Percentiles rank a stretch among this genome's conserved stretches.
Evolutionary conservation across 2,329 filamentous ascomycete species (phyloP).

Genomic region (Pseudogymnoascus sp.): DNA sequence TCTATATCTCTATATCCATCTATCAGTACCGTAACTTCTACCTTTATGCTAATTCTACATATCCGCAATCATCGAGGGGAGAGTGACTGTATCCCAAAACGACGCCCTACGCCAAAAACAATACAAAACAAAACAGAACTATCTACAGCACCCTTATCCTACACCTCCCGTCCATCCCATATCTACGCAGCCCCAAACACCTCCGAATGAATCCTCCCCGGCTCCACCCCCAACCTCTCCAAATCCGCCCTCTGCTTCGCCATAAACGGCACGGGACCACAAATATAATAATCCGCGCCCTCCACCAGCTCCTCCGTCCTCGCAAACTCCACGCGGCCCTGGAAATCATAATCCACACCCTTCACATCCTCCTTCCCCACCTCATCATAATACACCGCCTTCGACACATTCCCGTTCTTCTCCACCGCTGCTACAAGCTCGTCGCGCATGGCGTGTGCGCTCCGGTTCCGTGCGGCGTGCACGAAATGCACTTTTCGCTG

Average conservation of each 20-base stretch:
- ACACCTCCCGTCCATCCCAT: neutral
- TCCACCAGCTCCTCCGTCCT: neutral
- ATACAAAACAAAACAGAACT: neutral
- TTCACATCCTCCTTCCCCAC: constrained; percentile 2
- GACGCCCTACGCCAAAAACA: neutral
- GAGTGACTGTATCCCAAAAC: neutral
- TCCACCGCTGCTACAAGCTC: constrained; percentile 31
- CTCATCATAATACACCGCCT: constrained; percentile 7
- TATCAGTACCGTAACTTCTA: neutral
- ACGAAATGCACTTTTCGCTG: constrained; percentile 50
- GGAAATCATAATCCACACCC: constrained; percentile 8
- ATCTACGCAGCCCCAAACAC: constrained; percentile 8
- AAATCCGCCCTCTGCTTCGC: neutral
- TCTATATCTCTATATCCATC: neutral
- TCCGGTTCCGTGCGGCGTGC: constrained; percentile 46
- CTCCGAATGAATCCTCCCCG: constrained; percentile 5
- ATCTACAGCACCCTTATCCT: neutral
- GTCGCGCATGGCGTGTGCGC: constrained; percentile 45
- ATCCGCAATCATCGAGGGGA: neutral
- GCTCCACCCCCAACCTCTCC: neutral
- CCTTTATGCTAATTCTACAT: neutral
- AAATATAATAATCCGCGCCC: constrained; percentile 7
- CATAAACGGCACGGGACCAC: constrained; percentile 3
- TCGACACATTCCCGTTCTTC: neutral
- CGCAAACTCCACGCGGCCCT: constrained; percentile 1